These are phyloP conservation scores for Posidonia australis DNA, from an alignment of 106 monocot genomes.

Conservation along the genomic window DNA sequence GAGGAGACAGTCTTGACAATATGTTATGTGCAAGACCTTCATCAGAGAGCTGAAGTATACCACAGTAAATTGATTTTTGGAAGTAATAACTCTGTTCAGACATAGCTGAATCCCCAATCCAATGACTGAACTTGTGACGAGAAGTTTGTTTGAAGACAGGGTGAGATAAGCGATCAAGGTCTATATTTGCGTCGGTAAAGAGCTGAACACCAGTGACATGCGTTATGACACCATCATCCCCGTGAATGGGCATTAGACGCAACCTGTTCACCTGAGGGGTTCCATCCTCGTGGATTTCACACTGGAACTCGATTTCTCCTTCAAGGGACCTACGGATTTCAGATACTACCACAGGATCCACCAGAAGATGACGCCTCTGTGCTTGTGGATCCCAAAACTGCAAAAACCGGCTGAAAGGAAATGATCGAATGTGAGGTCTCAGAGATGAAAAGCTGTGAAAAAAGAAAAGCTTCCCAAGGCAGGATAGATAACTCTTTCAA, in stretches of 20 bases:
- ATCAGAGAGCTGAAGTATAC: slow-evolving; percentile 75
- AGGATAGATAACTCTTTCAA: neutral
- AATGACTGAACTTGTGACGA: slow-evolving; percentile 14
- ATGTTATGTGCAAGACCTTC: slow-evolving; percentile 90
- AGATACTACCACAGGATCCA: slow-evolving; percentile 76
- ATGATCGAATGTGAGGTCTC: too few species aligned
- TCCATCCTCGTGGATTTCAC: slow-evolving; percentile 84
- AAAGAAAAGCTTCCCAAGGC: too few species aligned
- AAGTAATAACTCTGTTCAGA: slow-evolving; percentile 11
- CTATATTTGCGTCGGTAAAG: slow-evolving; percentile 57
- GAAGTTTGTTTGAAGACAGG: slow-evolving; percentile 68
- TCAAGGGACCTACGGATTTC: slow-evolving; percentile 69
- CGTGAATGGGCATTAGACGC: slow-evolving; percentile 58
- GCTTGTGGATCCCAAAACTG: slow-evolving; percentile 83
- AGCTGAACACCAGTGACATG: slow-evolving; percentile 81
- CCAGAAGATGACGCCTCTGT: slow-evolving; percentile 73
- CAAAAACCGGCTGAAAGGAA: slow-evolving; percentile 70
- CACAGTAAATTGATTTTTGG: slow-evolving; percentile 20
- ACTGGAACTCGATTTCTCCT: slow-evolving; percentile 68
- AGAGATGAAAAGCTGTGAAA: too few species aligned
- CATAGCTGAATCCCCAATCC: slow-evolving; percentile 7
- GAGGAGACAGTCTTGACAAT: slow-evolving; percentile 60
- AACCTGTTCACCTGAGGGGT: slow-evolving; percentile 66
- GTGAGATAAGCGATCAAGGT: slow-evolving; percentile 54
- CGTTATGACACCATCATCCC: slow-evolving; percentile 61